Evolutionary conservation across 1,284 basidiomycete genomes (phyloP).

Genomic region (Dichomitus squalens): DNA sequence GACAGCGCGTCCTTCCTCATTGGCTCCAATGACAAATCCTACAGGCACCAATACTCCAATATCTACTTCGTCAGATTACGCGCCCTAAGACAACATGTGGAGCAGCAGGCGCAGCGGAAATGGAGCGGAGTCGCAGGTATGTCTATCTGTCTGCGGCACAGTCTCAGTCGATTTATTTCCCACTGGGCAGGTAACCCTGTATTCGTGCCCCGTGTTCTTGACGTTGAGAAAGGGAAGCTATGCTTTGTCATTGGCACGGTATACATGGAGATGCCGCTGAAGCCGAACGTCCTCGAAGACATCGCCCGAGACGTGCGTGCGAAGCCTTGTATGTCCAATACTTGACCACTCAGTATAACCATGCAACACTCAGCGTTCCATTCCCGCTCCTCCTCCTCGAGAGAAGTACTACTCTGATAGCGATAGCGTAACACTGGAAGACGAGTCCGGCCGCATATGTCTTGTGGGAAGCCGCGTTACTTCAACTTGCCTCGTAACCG

Average conservation of each 20-base stretch:
- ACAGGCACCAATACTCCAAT: conserved; percentile 91
- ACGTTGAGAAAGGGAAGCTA: conserved; percentile 82
- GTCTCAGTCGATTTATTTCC: background rate
- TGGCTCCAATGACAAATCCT: conserved; percentile 57
- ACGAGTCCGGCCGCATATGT: conserved; percentile 90
- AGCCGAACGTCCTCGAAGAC: conserved; percentile 96
- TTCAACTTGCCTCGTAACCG: conserved; percentile 76
- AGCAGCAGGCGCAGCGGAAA: conserved; percentile 59
- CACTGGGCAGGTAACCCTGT: conserved; percentile 61
- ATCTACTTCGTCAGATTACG: conserved; percentile 86
- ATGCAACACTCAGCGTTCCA: conserved; percentile 71
- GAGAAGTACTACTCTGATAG: conserved; percentile 77
- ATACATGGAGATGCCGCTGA: conserved; percentile 98
- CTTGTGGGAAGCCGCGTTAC: conserved; percentile 76
- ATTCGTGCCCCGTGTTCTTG: conserved; percentile 84
- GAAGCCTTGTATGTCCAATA: background rate
- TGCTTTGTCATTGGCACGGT: conserved; percentile 95
- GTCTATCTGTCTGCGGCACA: conserved; percentile 21
- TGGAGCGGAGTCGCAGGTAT: conserved; percentile 73
- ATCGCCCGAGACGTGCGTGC: conserved; percentile 85
- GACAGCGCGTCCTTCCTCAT: conserved; percentile 58
- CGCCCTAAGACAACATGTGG: conserved; percentile 63
- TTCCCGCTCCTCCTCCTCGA: conserved; percentile 79
- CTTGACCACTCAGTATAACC: background rate
- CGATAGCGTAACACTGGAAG: conserved; percentile 90